Conservation (phyloP, 495 filamentous ascomycete genomes). For the Thermothielavioides terrestris region DNA sequence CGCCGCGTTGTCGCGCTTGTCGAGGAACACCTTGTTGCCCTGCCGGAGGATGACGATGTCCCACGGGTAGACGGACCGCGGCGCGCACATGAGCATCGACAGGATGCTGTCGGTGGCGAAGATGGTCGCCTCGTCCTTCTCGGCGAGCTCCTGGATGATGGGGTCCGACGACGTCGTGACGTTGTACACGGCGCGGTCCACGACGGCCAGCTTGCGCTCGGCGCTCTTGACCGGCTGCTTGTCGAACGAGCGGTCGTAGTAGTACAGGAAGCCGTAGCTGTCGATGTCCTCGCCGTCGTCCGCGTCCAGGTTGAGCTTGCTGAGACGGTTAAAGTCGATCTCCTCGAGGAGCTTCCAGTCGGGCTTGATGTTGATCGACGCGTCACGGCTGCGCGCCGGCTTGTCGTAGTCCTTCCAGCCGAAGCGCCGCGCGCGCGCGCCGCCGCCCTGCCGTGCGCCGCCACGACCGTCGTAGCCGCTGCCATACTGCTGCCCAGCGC, state of each 20-base stretch:
- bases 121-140: constrained; percentile 93
- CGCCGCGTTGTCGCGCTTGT: constrained; percentile 88
- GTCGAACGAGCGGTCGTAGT: constrained; percentile 93
- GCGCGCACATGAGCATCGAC: constrained; percentile 98
- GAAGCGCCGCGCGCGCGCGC: constrained; percentile 66
- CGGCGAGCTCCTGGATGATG: constrained; percentile 91
- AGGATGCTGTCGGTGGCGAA: constrained; percentile 95
- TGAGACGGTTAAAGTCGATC: constrained; percentile 92
- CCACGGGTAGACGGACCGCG: constrained; percentile 94
- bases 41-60: constrained; percentile 87
- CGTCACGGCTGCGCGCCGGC: constrained; percentile 89
- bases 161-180: constrained; percentile 94
- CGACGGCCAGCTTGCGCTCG: constrained; percentile 74
- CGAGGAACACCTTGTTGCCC: constrained; percentile 93
- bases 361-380: constrained; percentile 85
- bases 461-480: constrained; percentile 52
- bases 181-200: constrained; percentile 94
- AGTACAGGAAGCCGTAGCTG: constrained; percentile 91
- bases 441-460: constrained; percentile 47
- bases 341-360: constrained; percentile 96
- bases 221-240: constrained; percentile 80
- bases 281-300: constrained; percentile 93
- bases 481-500: constrained; percentile 36
- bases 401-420: constrained; percentile 99
- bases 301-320: constrained; percentile 89